Evolutionary conservation across 2,329 filamentous ascomycete genomes (phyloP).

Genomic region (Hymenoscyphus scutula): DNA sequence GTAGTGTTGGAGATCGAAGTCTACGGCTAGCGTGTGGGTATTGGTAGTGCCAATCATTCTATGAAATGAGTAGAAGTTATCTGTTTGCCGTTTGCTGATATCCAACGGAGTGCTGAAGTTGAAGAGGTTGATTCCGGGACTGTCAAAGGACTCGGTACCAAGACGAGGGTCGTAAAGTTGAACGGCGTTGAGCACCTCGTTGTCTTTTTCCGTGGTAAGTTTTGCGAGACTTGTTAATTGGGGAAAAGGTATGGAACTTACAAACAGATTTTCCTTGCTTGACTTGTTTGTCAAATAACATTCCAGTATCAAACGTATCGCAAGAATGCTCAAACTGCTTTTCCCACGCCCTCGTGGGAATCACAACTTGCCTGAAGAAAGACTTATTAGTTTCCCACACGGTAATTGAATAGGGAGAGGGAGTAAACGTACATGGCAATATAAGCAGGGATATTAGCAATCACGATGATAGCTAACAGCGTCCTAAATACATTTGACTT

Average conservation of each 20-base stretch:
- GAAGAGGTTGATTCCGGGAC: background rate
- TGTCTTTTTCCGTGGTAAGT: background rate
- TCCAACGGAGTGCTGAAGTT: background rate
- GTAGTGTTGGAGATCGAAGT: slow-evolving; percentile 6
- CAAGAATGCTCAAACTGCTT: background rate
- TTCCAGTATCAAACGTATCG: background rate
- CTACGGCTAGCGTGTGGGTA: background rate
- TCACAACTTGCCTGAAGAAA: background rate
- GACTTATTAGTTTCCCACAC: background rate
- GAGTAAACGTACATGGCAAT: background rate
- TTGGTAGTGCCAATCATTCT: background rate
- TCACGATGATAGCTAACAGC: background rate
- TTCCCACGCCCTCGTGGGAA: background rate
- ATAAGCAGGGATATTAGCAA: background rate
- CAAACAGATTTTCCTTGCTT: background rate
- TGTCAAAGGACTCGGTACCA: background rate
- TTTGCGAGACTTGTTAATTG: background rate
- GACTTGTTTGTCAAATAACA: background rate
- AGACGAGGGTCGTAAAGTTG: background rate
- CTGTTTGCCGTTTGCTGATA: background rate
- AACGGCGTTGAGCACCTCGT: background rate
- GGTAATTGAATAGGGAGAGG: background rate
- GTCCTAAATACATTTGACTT: background rate
- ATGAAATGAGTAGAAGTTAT: background rate
- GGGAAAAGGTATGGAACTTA: background rate